Evolutionary conservation across 2,329 filamentous ascomycete genomes (phyloP).

Genomic region (Didymella exigua): DNA sequence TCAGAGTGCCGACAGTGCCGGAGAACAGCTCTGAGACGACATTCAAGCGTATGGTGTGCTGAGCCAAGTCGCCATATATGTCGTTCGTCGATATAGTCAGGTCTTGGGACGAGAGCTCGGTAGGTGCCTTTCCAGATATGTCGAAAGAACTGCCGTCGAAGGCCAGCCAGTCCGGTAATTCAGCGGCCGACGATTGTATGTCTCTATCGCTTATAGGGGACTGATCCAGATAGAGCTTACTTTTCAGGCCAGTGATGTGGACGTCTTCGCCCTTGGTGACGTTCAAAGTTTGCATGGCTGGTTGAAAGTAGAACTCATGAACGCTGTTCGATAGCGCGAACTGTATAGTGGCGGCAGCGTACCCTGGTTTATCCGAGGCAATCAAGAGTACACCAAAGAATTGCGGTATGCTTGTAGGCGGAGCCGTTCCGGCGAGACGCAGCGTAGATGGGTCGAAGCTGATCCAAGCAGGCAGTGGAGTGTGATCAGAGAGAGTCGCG

Average conservation of each 20-base stretch:
- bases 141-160: conserved; percentile 67
- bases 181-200: conserved; percentile 58
- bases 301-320: conserved; percentile 70
- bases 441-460: conserved; percentile 70
- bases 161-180: conserved; percentile 71
- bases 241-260: conserved; percentile 37
- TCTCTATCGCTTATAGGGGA: conserved; percentile 54
- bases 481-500: conserved; percentile 74
- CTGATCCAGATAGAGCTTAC: conserved; percentile 46
- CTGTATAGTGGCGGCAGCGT: conserved; percentile 66
- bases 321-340: conserved; percentile 76
- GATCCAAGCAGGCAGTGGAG: conserved; percentile 86
- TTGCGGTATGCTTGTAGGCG: conserved; percentile 70
- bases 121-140: conserved; percentile 68
- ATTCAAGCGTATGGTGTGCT: conserved; percentile 59
- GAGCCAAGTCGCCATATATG: conserved; percentile 63
- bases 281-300: conserved; percentile 48
- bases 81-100: conserved; percentile 67
- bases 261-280: conserved; percentile 41
- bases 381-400: conserved; percentile 74
- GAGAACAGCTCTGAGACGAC: conserved; percentile 52
- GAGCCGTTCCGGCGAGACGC: conserved; percentile 73
- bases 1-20: conserved; percentile 52
- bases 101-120: conserved; percentile 63
- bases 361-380: conserved; percentile 80